phyloP scores from a whole-genome alignment of 1,139 yeast species.

The Yamadazyma sp. region DNA sequence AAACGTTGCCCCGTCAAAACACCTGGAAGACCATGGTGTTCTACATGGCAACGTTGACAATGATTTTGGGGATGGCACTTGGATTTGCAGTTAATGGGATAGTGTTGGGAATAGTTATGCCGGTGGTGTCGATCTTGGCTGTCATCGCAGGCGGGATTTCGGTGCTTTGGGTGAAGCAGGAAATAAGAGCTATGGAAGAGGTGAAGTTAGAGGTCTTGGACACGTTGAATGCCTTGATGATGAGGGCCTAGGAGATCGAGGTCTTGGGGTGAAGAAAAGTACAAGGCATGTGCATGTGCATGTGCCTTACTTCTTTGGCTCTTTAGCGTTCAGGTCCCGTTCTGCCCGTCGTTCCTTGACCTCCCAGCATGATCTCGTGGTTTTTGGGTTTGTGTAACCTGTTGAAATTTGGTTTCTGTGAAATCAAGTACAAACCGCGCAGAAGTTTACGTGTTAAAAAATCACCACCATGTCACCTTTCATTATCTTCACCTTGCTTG shows the following conservation, averaged over 20 bases:
- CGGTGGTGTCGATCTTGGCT: conserved; percentile 63
- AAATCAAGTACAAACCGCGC: neutral
- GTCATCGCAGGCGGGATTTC: conserved; percentile 77
- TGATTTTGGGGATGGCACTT: conserved; percentile 27
- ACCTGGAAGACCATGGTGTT: conserved; percentile 69
- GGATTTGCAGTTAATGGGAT: conserved; percentile 54
- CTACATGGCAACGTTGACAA: conserved; percentile 44
- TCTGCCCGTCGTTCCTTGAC: too few species aligned
- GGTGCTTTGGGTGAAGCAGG: conserved; percentile 72
- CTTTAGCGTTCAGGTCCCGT: too few species aligned
- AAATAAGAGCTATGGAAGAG: conserved; percentile 74
- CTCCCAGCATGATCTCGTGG: too few species aligned
- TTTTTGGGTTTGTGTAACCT: too few species aligned
- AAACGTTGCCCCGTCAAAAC: conserved; percentile 60
- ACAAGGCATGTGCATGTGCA: too few species aligned
- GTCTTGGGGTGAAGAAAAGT: too few species aligned
- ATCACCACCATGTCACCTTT: neutral
- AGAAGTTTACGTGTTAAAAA: neutral
- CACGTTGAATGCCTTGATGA: conserved; percentile 3
- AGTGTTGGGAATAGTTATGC: conserved; percentile 49
- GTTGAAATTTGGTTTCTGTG: neutral
- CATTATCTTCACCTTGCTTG: neutral
- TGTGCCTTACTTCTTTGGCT: too few species aligned
- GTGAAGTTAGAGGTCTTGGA: conserved; percentile 53
- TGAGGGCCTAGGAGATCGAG: neutral